Conservation (phyloP, 805 yeast species). For the Wickerhamiella spandovensis region DNA sequence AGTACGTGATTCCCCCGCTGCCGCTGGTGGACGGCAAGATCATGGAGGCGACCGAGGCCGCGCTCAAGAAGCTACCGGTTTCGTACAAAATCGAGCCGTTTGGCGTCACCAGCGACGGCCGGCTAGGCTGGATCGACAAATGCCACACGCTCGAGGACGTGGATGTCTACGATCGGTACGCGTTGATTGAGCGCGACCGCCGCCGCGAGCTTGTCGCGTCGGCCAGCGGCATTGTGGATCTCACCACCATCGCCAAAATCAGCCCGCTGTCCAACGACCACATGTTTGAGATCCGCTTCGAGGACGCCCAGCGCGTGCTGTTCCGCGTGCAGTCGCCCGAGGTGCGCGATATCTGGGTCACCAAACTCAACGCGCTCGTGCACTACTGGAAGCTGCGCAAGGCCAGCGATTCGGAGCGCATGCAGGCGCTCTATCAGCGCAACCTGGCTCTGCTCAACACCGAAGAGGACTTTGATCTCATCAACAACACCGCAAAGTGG, state of each 20-base stretch:
- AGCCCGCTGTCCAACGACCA: conserved; percentile 18
- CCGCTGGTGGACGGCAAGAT: conserved; percentile 18
- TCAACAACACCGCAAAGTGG: conserved; percentile 39
- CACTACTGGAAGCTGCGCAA: conserved; percentile 48
- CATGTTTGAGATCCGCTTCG: conserved; percentile 19
- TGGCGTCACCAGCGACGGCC: conserved; percentile 34
- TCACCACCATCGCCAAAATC: conserved; percentile 36
- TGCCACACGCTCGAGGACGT: conserved; percentile 31
- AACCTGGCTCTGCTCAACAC: conserved; percentile 29
- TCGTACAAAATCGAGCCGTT: conserved; percentile 42
- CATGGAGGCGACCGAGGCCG: conserved; percentile 9
- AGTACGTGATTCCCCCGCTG: conserved; percentile 44
- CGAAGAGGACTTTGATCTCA: conserved; percentile 45
- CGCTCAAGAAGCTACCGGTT: conserved; percentile 23
- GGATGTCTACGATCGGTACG: conserved; percentile 38
- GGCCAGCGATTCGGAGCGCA: conserved; percentile 25
- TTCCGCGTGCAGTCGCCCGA: conserved; percentile 3
- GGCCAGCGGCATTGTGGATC: conserved; percentile 49
- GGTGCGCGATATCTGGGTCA: conserved; percentile 54
- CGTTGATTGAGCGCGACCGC: conserved; percentile 54
- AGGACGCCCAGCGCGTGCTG: conserved; percentile 4
- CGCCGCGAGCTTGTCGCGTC: conserved; percentile 40
- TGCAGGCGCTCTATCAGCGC: conserved; percentile 3
- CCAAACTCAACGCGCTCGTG: conserved; percentile 30
- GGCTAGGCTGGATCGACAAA: conserved; percentile 46